A percentile compares a stretch with the other conserved stretches of the same genome.
Conservation (phyloP, 2,329 filamentous ascomycete genomes). For the Diplodia mutila region DNA sequence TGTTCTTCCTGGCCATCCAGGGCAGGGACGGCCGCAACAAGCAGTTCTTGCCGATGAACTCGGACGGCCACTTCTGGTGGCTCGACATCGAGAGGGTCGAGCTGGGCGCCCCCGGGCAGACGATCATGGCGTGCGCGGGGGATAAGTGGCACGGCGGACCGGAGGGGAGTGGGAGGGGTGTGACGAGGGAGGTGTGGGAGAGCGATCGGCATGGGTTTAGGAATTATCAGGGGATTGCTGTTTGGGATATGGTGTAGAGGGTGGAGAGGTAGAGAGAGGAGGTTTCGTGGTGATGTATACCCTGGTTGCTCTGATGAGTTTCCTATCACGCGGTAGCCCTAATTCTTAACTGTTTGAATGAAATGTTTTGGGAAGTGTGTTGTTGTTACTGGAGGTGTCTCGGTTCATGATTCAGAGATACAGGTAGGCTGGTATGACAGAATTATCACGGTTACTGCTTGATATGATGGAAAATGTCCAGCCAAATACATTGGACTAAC, state of each 20-base stretch:
- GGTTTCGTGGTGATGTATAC: not conserved
- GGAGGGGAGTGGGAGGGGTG: constrained; percentile 24
- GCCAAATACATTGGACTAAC: no score
- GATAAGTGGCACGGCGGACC: constrained; percentile 21
- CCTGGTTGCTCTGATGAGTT: not conserved
- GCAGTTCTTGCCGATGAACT: constrained; percentile 67
- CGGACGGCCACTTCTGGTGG: constrained; percentile 83
- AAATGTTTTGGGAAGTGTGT: no score
- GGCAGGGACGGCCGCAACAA: constrained; percentile 67
- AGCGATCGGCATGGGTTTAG: constrained; percentile 17
- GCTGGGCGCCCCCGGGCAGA: constrained; percentile 48
- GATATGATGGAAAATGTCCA: no score
- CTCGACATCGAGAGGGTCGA: constrained; percentile 65
- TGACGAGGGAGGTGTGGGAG: constrained; percentile 25
- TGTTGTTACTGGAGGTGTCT: no score
- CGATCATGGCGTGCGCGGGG: constrained; percentile 9
- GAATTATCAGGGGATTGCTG: constrained; percentile 8
- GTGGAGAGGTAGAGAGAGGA: not conserved
- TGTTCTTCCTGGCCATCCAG: constrained; percentile 69
- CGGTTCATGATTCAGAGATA: no score
- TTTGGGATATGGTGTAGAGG: constrained; percentile 16
- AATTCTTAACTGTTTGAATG: not conserved
- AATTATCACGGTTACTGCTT: no score
- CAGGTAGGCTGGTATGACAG: no score
- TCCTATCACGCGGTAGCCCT: not conserved